phyloP scores from a whole-genome alignment of 2,329 filamentous ascomycete species.

The Parastagonospora avenae region DNA sequence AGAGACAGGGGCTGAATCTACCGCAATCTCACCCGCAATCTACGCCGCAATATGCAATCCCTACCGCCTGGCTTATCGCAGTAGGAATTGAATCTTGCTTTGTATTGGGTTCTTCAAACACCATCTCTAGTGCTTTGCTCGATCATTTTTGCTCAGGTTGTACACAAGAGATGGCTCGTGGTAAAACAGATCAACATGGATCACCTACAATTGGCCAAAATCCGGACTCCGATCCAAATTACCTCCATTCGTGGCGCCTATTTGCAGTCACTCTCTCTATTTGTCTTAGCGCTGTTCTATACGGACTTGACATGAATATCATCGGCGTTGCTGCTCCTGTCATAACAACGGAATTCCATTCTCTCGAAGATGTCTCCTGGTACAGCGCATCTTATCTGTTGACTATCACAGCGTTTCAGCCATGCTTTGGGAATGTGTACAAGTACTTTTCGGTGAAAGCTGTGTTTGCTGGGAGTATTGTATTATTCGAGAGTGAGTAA shows the following conservation, averaged over 20 bases:
- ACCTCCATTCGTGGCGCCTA: neutral
- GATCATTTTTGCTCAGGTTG: no score
- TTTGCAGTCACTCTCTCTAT: conserved; percentile 7
- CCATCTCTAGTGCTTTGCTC: no score
- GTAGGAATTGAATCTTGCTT: no score
- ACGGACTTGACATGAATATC: conserved; percentile 45
- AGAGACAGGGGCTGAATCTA: no score
- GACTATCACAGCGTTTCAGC: conserved; percentile 31
- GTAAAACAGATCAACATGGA: no score
- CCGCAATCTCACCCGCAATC: no score
- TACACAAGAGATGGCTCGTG: no score
- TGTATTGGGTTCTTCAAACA: no score
- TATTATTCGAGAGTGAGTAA: conserved; percentile 43
- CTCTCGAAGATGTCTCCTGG: conserved; percentile 46
- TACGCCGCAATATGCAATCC: no score
- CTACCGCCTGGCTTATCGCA: no score
- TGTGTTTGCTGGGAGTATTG: conserved; percentile 49
- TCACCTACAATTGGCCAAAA: no score
- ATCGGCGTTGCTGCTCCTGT: conserved; percentile 47
- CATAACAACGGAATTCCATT: conserved; percentile 49
- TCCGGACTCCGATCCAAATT: no score
- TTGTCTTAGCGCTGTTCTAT: conserved; percentile 15
- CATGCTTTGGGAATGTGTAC: conserved; percentile 48
- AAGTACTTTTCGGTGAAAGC: conserved; percentile 52
- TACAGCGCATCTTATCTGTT: conserved; percentile 39